A percentile compares a stretch with the other conserved stretches of the same genome.
These are phyloP conservation scores for Raffaelea arxii DNA, from an alignment of 2,329 filamentous ascomycete species.

Conservation along the genomic window DNA sequence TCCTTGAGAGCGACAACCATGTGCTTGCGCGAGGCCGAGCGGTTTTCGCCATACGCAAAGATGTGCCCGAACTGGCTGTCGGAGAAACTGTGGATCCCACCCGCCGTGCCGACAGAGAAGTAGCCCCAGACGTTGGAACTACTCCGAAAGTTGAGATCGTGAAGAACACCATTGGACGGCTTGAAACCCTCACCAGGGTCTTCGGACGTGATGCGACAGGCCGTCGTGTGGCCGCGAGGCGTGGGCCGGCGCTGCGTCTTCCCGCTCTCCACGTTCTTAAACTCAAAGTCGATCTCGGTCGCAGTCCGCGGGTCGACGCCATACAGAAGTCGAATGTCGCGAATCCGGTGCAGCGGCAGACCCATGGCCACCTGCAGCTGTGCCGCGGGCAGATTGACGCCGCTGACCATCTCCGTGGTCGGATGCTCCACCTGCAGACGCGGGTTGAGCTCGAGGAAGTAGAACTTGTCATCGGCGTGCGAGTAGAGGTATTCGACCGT, in stretches of 20 bases:
- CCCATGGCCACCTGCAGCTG: slow-evolving; percentile 99
- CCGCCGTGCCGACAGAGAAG: slow-evolving; percentile 94
- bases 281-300: slow-evolving; percentile 92
- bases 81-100: slow-evolving; percentile 98
- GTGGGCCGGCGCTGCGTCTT: slow-evolving; percentile 81
- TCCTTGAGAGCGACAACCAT: slow-evolving; percentile 99
- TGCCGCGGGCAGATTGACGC: slow-evolving; percentile 91
- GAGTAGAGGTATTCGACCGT: slow-evolving; percentile 99
- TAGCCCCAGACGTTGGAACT: slow-evolving; percentile 99
- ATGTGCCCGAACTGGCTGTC: slow-evolving; percentile 99
- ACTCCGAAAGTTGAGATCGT: slow-evolving; percentile 97
- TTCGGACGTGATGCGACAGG: slow-evolving; percentile 97
- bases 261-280: slow-evolving; percentile 74
- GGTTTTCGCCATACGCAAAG: slow-evolving; percentile 97
- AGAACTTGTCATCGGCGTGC: slow-evolving; percentile 95
- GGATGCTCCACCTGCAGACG: slow-evolving; percentile 99
- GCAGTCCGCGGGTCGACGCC: slow-evolving; percentile 83
- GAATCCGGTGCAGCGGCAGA: slow-evolving; percentile 87
- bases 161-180: slow-evolving; percentile 97
- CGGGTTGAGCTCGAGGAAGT: slow-evolving; percentile 97
- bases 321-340: slow-evolving; percentile 92
- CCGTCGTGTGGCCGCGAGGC: slow-evolving; percentile 94
- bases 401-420: slow-evolving; percentile 98
- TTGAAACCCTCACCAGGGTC: slow-evolving; percentile 99
- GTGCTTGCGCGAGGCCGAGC: slow-evolving; percentile 91